Base-by-base conservation (phyloP, 169 alveolate genomes). In the Plasmodium gonderi region DNA sequence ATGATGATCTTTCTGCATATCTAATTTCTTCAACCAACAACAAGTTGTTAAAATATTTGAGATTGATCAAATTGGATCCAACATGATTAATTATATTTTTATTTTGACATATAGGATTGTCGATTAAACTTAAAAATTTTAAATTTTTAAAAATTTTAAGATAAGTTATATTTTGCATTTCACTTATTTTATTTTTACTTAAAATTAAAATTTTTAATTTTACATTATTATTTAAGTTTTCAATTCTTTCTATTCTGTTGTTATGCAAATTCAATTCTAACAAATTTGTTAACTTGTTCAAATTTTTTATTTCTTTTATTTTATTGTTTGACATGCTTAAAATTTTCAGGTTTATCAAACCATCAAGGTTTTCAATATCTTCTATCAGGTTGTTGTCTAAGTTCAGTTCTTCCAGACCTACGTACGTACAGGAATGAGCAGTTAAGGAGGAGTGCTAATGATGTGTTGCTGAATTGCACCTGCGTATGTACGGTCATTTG, bases 361-460 rank as follows among this genome's bases (percentile, higher is more conserved):
- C 92, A 6, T 83, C 78, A 40, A 83, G 64, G 60, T 83, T 83
- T 69, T 69, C 92, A 1, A 83, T 65, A 23, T 83, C 92, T 76
- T 83, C 92, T 72, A 83, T 83, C n/a, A 69, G 64, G 54, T 83
- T 83, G 74, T 69, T 83, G 42, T 83, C 82, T 20, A 83, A 47
- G 79, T 60, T 44, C 44, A 83, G 74, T 31, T 83, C 92, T 42
- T 83, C 92, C 38, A 83, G 68, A 76, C 64, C 92, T 83, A 45
- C 40, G 23, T 51, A 12, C 67, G 5, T 51, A 6, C 23, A 31
- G n/a, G 33, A 4, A 54, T 0, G 69, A 17, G 69, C n/a, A 3
- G 11, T 29, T 6, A n/a, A 1, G 40, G 20, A 8, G 9, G 33
- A 11, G 68, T 3, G 20, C 20, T 29, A 17, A 54, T 31, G 69